phyloP scores from a whole-genome alignment of 2,329 filamentous ascomycete genomes.

The Ascochyta rabiei region DNA sequence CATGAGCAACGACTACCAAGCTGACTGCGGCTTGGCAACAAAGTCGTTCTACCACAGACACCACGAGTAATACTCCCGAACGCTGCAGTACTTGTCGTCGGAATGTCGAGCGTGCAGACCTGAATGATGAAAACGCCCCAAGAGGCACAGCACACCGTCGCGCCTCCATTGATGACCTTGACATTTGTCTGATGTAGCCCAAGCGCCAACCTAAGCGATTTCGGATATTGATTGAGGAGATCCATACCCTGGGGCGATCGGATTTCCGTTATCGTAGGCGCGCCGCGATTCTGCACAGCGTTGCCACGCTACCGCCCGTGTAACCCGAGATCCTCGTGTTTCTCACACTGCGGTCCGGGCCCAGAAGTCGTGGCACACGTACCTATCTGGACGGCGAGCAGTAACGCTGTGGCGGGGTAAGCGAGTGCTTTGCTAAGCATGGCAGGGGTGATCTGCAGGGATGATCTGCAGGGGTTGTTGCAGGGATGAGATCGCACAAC shows the following conservation, averaged over 20 bases:
- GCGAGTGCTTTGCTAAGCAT: background rate
- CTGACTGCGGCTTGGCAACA: background rate
- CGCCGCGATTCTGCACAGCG: background rate
- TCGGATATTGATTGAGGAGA: conserved; percentile 20
- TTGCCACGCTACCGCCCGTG: conserved; percentile 6
- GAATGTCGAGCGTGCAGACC: background rate
- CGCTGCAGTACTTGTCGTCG: conserved; percentile 4
- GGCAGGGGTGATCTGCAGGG: background rate
- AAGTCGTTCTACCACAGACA: background rate
- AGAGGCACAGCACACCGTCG: conserved; percentile 2
- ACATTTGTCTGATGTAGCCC: conserved; percentile 5
- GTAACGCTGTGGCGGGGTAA: background rate
- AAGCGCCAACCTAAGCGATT: conserved; percentile 5
- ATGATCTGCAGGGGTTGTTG: background rate
- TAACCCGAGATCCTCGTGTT: conserved; percentile 3
- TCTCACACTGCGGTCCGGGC: background rate
- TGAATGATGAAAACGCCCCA: background rate
- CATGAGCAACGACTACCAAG: background rate
- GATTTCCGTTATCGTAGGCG: background rate
- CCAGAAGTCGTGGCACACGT: background rate
- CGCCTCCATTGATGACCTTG: conserved; percentile 3
- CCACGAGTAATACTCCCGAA: background rate
- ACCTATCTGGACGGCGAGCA: background rate
- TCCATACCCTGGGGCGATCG: conserved; percentile 14
- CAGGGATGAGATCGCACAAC: too few species aligned